A percentile compares a stretch with the other conserved stretches of the same genome.
phyloP scores from a whole-genome alignment of 2,329 filamentous ascomycete species.

The Penicillium sp. region DNA sequence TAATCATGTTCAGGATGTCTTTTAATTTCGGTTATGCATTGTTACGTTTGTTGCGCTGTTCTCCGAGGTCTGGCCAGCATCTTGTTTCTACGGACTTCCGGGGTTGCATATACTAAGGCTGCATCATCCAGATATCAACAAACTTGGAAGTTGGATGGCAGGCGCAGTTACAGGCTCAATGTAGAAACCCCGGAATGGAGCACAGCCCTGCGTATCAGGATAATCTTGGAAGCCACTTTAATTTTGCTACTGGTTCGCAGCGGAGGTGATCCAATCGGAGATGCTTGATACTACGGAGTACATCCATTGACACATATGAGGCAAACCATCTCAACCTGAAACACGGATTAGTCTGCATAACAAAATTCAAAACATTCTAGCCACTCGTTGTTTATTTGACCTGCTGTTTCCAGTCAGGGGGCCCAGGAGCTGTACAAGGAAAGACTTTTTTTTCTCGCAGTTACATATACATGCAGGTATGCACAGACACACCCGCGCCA shows the following conservation, averaged over 20 bases:
- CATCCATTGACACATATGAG: background rate
- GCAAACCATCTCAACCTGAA: constrained; percentile 6
- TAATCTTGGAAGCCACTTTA: background rate
- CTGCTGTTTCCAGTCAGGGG: constrained; percentile 11
- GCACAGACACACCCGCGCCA: constrained; percentile 22
- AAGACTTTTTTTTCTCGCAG: constrained; percentile 9
- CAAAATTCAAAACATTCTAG: background rate
- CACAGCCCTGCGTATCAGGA: no score
- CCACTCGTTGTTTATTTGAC: constrained; percentile 2
- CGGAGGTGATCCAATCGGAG: constrained; percentile 11
- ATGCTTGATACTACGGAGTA: background rate
- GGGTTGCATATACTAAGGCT: background rate
- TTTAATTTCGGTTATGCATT: constrained; percentile 1
- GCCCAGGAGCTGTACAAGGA: constrained; percentile 11
- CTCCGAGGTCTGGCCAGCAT: background rate
- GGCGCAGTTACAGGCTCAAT: background rate
- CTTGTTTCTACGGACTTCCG: background rate
- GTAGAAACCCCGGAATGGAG: background rate
- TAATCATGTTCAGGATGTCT: constrained; percentile 6
- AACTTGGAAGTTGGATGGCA: background rate
- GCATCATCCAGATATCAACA: constrained; percentile 3
- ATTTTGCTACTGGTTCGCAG: constrained; percentile 1
- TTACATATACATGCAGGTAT: constrained; percentile 16
- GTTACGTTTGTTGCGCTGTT: background rate
- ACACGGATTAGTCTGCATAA: constrained; percentile 7